A percentile compares a stretch with the other conserved stretches of the same genome.
Conservation (phyloP, 352 stramenopile genomes). For the Globisporangium middletonii region DNA sequence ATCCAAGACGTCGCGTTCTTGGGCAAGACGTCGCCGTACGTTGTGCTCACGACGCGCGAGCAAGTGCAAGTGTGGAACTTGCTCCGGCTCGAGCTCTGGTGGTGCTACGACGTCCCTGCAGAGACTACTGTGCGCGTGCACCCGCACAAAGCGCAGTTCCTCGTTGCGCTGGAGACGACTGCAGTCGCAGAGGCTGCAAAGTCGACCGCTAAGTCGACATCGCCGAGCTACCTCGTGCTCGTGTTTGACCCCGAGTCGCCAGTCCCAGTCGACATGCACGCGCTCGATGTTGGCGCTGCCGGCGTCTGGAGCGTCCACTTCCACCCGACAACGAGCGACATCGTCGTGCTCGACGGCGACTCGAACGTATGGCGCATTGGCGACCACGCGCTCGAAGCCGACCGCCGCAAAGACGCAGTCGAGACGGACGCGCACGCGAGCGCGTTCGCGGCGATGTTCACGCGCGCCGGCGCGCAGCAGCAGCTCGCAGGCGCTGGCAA, state of each 20-base stretch:
- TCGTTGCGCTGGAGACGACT: conserved; percentile 34
- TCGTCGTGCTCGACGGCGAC: conserved; percentile 46
- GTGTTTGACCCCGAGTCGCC: conserved; percentile 42
- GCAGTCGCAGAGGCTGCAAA: background rate
- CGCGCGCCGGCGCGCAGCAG: conserved; percentile 15
- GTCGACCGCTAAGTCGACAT: background rate
- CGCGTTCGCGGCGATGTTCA: conserved; percentile 41
- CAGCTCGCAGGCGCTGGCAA: conserved; percentile 13
- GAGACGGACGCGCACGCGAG: conserved; percentile 32
- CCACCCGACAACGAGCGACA: conserved; percentile 51
- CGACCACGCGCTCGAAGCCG: conserved; percentile 30
- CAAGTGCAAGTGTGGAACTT: conserved; percentile 79
- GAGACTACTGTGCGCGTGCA: conserved; percentile 28
- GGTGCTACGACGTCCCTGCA: conserved; percentile 54
- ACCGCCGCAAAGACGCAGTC: conserved; percentile 25
- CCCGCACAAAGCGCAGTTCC: conserved; percentile 35
- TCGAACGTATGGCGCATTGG: conserved; percentile 61
- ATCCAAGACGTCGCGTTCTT: conserved; percentile 62
- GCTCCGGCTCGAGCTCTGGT: conserved; percentile 58
- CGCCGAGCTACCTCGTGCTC: conserved; percentile 35
- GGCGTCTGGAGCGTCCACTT: conserved; percentile 48
- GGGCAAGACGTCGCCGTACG: conserved; percentile 44
- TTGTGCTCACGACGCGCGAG: conserved; percentile 46
- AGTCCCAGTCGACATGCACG: conserved; percentile 41
- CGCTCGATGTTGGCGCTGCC: conserved; percentile 23